A percentile compares a stretch with the other conserved stretches of the same genome.
Conservation (phyloP, 139 green algal species). For the Limnomonas spitsbergensis region DNA sequence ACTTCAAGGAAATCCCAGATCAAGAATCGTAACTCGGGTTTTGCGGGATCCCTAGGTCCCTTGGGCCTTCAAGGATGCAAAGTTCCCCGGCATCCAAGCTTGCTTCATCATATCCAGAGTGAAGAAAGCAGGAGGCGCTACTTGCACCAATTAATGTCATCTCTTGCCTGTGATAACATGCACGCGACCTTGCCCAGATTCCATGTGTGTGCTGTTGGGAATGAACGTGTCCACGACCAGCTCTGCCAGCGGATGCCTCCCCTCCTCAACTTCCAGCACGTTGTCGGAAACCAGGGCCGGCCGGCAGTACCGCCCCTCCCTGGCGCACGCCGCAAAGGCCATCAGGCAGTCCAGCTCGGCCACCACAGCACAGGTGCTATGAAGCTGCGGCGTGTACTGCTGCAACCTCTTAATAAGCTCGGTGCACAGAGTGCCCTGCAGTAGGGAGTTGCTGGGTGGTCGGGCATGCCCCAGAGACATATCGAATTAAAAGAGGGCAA, state of each 20-base stretch:
- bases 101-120: too few relatives aligned
- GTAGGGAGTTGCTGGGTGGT: too few relatives aligned
- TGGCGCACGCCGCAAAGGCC: slow-evolving; percentile 59
- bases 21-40: too few relatives aligned
- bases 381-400: slow-evolving; percentile 37
- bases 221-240: slow-evolving; percentile 72
- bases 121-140: too few relatives aligned
- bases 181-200: slow-evolving; percentile 18
- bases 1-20: too few relatives aligned
- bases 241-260: slow-evolving; percentile 78
- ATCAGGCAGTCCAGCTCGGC: slow-evolving; percentile 82
- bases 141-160: too few relatives aligned
- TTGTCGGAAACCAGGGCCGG: slow-evolving; percentile 50
- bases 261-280: slow-evolving; percentile 64
- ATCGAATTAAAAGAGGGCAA: too few relatives aligned
- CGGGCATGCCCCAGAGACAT: too few relatives aligned
- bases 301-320: slow-evolving; percentile 46
- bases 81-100: too few relatives aligned
- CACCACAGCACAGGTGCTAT: slow-evolving; percentile 32
- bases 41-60: too few relatives aligned
- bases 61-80: too few relatives aligned
- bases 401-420: slow-evolving; percentile 59
- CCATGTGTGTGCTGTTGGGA: slow-evolving; percentile 75
- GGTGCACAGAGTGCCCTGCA: slow-evolving; percentile 48
- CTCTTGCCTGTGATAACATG: slow-evolving; percentile 47